Base-by-base conservation (phyloP, 768 basidiomycete species). In the Boletus pseudo-olivaceus region DNA sequence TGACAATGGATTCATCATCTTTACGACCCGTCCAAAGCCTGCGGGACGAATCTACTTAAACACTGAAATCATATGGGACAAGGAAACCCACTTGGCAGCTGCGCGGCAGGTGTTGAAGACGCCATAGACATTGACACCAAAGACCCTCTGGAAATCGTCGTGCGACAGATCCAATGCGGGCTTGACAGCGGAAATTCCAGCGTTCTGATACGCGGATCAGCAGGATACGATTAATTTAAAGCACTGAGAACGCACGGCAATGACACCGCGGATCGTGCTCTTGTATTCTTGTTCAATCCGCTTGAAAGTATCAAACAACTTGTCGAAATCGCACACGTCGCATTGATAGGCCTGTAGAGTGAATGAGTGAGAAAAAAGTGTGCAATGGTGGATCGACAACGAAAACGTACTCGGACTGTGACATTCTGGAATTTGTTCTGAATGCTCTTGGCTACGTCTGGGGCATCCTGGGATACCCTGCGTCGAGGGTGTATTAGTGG, bases 31-130 rank as follows among this genome's bases (percentile, higher is more conserved):
- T 66, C 80, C 82, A 83, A 1, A 81, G 46, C 47, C 82, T 83
- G 14, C 23, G 10, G 7, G 5, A 49, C 26, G 2, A 0, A 3
- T 38, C 1, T 2, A 12, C 8, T 0, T 55, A 2, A 47, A 3
- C 1, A 4, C 1, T n/a, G n/a, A 1, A n/a, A 1, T 3, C 0
- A 23, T n/a, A 4, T 17, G 7, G 9, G 26, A 20, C 23, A 23
- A 2, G 1, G 0, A 15, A 4, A 60, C 75, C 10, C 55, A 82
- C 81, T 78, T 77, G 2, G 83, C 82, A 17, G 77, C 79, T 2
- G 81, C 84, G 12, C 81, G 76, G 17, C 79, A 77, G 5, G 78
- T 79, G 56, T 86, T 85, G 73, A 85, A 85, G 1, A 84, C 85
- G 1, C 85, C 85, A 29, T 77, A 79, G 8, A 87, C 84, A 55